phyloP scores from a whole-genome alignment of 352 stramenopile species.

The Pythium brachiatum region DNA sequence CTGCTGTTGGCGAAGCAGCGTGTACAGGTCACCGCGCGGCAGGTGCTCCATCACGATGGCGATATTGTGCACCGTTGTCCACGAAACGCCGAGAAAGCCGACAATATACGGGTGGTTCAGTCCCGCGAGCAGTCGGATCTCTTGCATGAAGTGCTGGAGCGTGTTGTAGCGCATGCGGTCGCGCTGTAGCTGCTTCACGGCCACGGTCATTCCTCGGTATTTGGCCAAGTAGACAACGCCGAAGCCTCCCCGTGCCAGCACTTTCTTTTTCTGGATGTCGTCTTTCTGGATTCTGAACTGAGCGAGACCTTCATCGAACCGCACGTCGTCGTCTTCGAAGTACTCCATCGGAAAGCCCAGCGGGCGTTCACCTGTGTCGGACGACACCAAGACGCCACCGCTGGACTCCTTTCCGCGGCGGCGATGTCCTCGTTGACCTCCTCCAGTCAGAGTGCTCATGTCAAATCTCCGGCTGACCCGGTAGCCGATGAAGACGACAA shows the following conservation, averaged over 20 bases:
- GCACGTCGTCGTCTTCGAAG: constrained; percentile 23
- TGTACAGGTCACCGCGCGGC: constrained; percentile 27
- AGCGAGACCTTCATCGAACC: constrained; percentile 13
- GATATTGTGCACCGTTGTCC: constrained; percentile 31
- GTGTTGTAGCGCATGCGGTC: constrained; percentile 21
- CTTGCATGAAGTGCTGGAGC: constrained; percentile 29
- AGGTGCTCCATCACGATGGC: constrained; percentile 36
- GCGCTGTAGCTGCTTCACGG: constrained; percentile 27
- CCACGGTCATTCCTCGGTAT: constrained; percentile 16
- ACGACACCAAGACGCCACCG: constrained; percentile 2
- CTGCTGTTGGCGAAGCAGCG: constrained; percentile 21
- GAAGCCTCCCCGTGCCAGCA: constrained; percentile 23
- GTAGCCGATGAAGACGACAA: constrained; percentile 15
- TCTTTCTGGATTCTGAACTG: constrained; percentile 13
- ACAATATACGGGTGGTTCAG: constrained; percentile 37
- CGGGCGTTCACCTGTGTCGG: constrained; percentile 12
- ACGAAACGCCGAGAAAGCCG: constrained; percentile 30
- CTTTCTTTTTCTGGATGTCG: constrained; percentile 16
- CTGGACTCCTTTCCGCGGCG: neutral
- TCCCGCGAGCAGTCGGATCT: constrained; percentile 30
- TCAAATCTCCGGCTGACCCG: constrained; percentile 2
- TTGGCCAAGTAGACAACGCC: constrained; percentile 22
- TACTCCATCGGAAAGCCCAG: constrained; percentile 17
- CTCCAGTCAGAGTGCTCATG: neutral
- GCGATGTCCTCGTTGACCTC: neutral